Base-by-base conservation (phyloP, 2,329 filamentous ascomycete species). In the Pseudocercospora vitis region DNA sequence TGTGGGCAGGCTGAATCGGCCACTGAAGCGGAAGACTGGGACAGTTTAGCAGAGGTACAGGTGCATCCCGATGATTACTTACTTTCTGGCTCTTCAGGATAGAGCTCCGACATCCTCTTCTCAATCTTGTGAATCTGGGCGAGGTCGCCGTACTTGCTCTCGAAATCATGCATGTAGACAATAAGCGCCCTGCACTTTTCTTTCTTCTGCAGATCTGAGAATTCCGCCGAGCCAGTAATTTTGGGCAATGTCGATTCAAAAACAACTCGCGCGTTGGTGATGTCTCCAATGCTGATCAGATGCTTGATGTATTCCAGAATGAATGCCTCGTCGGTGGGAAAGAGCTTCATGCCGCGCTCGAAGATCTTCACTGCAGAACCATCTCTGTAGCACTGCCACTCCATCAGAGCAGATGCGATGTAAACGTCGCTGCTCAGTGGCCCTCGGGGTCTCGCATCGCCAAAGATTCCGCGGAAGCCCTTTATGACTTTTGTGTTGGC, bases 221-320 rank as follows among this genome's bases (percentile, higher is more conserved):
- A 83, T 62, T 91, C 88, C 19, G 87, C 81, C 6, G 87, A 82
- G 7, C 60, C 62, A 35, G 60, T 47, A 37, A 97, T 81, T 57
- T 86, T 86, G 67, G 87, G 89, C 56, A 96, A 89, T 12, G 91
- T 91, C 12, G 91, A 96, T 70, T 97, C 94, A 65, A 99, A 99
- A 2, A 96, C 91, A 7, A 94, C 91, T 61, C 94, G 84, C 28
- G 94, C 94, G 79, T 99, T 91, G 91, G 63, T 28, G 44, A 91
- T 86, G 71, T 99, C 94, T 64, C 95, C 92, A 68, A 89, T 90
- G 9, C 88, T 87, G 65, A 97, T 88, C 55, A 99, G 77, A 71
- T 96, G 94, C 75, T 96, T 96, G 64, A 99, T 79, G 71, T 99
- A 97, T 71, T 97, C 91, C 48, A 99, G 81, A 59, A 95, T 90